Conservation (phyloP, 208 protist species). For the Wallacemonas sp. region DNA sequence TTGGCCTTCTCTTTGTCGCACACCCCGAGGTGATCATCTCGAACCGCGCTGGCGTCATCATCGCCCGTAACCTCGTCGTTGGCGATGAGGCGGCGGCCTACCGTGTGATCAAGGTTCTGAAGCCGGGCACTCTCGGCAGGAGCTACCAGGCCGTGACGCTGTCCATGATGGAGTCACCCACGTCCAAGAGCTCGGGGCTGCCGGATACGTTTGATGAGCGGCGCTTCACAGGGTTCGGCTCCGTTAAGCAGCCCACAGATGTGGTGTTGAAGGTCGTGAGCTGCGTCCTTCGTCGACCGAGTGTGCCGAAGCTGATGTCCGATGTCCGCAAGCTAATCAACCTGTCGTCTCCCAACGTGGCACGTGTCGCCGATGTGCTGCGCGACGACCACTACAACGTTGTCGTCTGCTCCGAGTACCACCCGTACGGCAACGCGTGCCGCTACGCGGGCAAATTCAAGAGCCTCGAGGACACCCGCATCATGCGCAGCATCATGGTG, state of each 20-base stretch:
- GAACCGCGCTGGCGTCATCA: conserved; percentile 71
- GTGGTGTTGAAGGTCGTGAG: conserved; percentile 71
- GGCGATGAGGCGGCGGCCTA: conserved; percentile 63
- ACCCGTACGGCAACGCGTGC: conserved; percentile 41
- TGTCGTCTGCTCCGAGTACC: conserved; percentile 65
- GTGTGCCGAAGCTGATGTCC: conserved; percentile 47
- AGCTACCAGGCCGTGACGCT: conserved; percentile 46
- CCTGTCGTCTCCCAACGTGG: conserved; percentile 50
- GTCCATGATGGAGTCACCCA: conserved; percentile 9
- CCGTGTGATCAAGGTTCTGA: conserved; percentile 41
- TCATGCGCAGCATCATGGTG: conserved; percentile 47
- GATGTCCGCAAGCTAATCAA: conserved; percentile 66
- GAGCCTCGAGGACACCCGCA: conserved; percentile 33
- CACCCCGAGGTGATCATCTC: conserved; percentile 82
- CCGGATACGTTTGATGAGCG: conserved; percentile 9
- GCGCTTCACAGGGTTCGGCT: not conserved
- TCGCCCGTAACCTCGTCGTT: conserved; percentile 57
- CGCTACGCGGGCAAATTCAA: conserved; percentile 48
- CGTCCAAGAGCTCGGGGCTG: conserved; percentile 12
- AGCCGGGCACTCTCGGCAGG: conserved; percentile 68
- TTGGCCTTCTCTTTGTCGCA: conserved; percentile 56
- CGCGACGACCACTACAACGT: conserved; percentile 81
- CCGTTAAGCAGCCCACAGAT: not conserved
- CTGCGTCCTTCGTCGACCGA: conserved; percentile 56
- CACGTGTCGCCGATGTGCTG: conserved; percentile 64